A percentile compares a stretch with the other conserved stretches of the same genome.
Conservation (phyloP, 495 filamentous ascomycete genomes). For the Echria macrotheca region DNA sequence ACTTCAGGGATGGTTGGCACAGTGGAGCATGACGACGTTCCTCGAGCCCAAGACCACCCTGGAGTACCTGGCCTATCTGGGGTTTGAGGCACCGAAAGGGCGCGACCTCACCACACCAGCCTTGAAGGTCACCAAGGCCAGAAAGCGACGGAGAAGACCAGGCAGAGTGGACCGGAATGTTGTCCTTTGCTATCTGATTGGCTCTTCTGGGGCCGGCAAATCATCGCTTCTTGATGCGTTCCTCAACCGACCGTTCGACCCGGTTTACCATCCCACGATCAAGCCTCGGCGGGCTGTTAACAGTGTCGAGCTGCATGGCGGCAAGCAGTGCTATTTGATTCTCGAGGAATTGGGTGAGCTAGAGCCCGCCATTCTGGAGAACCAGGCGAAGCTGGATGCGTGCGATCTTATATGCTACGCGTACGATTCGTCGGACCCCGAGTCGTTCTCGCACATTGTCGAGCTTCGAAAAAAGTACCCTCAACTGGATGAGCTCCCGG, state of each 20-base stretch:
- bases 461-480: slow-evolving; percentile 70
- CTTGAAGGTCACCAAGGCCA: slow-evolving; percentile 84
- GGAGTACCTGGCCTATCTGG: slow-evolving; percentile 91
- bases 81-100: slow-evolving; percentile 66
- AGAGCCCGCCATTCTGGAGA: slow-evolving; percentile 89
- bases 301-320: slow-evolving; percentile 90
- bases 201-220: slow-evolving; percentile 77
- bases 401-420: slow-evolving; percentile 93
- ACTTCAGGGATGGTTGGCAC: slow-evolving; percentile 93
- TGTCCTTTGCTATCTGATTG: slow-evolving; percentile 91
- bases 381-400: slow-evolving; percentile 81
- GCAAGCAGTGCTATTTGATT: slow-evolving; percentile 95
- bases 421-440: slow-evolving; percentile 93
- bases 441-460: slow-evolving; percentile 88
- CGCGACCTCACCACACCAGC: slow-evolving; percentile 71
- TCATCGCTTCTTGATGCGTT: slow-evolving; percentile 85
- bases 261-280: slow-evolving; percentile 89
- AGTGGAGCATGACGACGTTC: slow-evolving; percentile 99
- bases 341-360: slow-evolving; percentile 93
- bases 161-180: slow-evolving; percentile 90
- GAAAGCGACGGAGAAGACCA: slow-evolving; percentile 73
- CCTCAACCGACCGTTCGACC: slow-evolving; percentile 78
- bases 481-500: slow-evolving; percentile 78
- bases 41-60: slow-evolving; percentile 89
- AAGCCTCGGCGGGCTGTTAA: slow-evolving; percentile 91